phyloP scores from a whole-genome alignment of 345 rosid genomes.

The Heritiera littoralis region DNA sequence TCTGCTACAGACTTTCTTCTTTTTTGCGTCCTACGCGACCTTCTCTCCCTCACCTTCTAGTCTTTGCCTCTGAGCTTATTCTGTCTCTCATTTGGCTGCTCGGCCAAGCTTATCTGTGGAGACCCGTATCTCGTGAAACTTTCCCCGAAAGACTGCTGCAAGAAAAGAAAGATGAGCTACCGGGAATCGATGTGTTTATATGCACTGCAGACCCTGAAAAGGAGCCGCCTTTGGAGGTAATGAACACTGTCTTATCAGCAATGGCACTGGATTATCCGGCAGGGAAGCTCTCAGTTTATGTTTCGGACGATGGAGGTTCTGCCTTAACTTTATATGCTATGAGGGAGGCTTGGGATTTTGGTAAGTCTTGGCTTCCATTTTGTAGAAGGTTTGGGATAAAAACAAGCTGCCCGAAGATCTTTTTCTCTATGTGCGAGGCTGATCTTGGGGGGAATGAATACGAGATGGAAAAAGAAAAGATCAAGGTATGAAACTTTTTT shows the following conservation, averaged over 20 bases:
- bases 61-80: conserved; percentile 31
- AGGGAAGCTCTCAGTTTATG: conserved; percentile 48
- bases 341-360: conserved; percentile 43
- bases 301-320: conserved; percentile 54
- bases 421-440: conserved; percentile 31
- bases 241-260: conserved; percentile 50
- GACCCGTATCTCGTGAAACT: conserved; percentile 33
- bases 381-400: conserved; percentile 36
- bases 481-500: conserved; percentile 28
- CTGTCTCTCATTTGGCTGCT: conserved; percentile 42
- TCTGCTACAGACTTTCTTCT: conserved; percentile 35
- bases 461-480: conserved; percentile 19
- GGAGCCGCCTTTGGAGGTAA: conserved; percentile 50
- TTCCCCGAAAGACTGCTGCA: conserved; percentile 38
- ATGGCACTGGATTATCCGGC: conserved; percentile 55
- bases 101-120: conserved; percentile 41
- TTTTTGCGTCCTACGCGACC: not conserved
- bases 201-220: conserved; percentile 53
- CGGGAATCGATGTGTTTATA: conserved; percentile 49
- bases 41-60: conserved; percentile 17
- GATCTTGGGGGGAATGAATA: conserved; percentile 18
- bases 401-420: conserved; percentile 39
- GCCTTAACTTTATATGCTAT: conserved; percentile 36
- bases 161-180: conserved; percentile 30
- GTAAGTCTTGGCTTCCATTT: conserved; percentile 50